Evolutionary conservation across 2,329 filamentous ascomycete species (phyloP).

Genomic region (Pezicula rhizophila): DNA sequence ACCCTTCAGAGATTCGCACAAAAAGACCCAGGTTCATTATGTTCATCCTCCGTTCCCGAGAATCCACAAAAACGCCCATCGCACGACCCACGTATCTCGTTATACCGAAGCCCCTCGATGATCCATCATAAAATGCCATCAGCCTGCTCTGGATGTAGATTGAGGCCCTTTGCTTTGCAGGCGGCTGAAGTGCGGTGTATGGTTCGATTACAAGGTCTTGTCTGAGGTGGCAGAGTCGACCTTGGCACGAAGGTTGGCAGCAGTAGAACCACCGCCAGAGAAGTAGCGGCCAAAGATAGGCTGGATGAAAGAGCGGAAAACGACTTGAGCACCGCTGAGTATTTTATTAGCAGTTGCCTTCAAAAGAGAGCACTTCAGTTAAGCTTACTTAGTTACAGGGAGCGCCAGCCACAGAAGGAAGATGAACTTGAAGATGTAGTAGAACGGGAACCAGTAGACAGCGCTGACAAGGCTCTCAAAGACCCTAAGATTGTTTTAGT

Average conservation of each 20-base stretch:
- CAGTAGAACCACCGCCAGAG: conserved; percentile 59
- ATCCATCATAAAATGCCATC: conserved; percentile 1
- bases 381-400: conserved; percentile 81
- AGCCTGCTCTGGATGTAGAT: conserved; percentile 4
- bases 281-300: conserved; percentile 94
- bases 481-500: conserved; percentile 41
- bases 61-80: conserved; percentile 6
- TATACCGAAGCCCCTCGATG: neutral
- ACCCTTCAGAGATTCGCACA: conserved; percentile 17
- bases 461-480: conserved; percentile 77
- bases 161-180: conserved; percentile 4
- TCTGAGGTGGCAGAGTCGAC: conserved; percentile 63
- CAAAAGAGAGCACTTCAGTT: neutral
- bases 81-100: conserved; percentile 2
- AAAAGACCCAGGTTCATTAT: conserved; percentile 14
- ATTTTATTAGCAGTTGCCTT: conserved; percentile 13
- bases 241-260: conserved; percentile 83
- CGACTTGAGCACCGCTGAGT: conserved; percentile 79
- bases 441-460: conserved; percentile 96
- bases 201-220: conserved; percentile 54
- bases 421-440: conserved; percentile 99
- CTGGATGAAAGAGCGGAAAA: conserved; percentile 94
- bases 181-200: neutral
- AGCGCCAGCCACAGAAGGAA: conserved; percentile 97
- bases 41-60: conserved; percentile 3